Conservation (phyloP, 768 basidiomycete genomes). For the Rhodotorula paludigena region DNA sequence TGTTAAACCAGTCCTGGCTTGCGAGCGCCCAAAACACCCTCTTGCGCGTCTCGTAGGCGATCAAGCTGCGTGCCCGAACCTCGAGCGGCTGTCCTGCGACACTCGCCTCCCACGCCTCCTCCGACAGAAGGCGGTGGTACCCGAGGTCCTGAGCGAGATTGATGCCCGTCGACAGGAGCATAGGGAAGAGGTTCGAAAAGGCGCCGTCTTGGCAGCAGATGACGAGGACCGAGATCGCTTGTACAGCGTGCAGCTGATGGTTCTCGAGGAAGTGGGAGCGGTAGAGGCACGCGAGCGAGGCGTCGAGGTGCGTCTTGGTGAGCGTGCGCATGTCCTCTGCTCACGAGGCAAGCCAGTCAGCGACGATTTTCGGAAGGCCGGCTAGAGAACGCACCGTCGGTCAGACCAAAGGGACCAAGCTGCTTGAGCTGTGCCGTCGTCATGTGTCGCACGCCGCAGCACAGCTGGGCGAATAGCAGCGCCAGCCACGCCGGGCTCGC, state of each 20-base stretch:
- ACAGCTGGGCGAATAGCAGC: constrained; percentile 7
- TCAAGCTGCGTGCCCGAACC: neutral
- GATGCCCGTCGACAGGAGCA: constrained; percentile 20
- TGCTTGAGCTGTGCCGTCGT: constrained; percentile 5
- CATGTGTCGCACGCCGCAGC: constrained; percentile 7
- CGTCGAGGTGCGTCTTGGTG: constrained; percentile 12
- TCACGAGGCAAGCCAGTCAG: no score
- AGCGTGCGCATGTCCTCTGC: constrained; percentile 1
- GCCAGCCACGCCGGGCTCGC: constrained; percentile 15
- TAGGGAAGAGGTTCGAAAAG: constrained; percentile 8
- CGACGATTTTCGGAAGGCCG: no score
- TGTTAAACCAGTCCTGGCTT: constrained; percentile 15
- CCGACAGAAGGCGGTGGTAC: constrained; percentile 7
- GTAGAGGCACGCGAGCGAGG: constrained; percentile 13
- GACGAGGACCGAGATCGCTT: constrained; percentile 17
- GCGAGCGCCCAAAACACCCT: constrained; percentile 4
- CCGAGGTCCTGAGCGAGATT: constrained; percentile 16
- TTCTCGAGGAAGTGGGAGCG: constrained; percentile 9
- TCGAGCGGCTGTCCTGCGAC: neutral
- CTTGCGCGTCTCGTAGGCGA: constrained; percentile 15
- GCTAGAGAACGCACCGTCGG: neutral
- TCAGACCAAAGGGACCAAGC: neutral
- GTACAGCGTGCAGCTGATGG: constrained; percentile 1
- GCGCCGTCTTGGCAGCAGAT: constrained; percentile 6
- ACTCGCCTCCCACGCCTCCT: neutral